Evolutionary conservation across 208 protist species (phyloP).

Genomic region (Acanthamoeba lenticulata): DNA sequence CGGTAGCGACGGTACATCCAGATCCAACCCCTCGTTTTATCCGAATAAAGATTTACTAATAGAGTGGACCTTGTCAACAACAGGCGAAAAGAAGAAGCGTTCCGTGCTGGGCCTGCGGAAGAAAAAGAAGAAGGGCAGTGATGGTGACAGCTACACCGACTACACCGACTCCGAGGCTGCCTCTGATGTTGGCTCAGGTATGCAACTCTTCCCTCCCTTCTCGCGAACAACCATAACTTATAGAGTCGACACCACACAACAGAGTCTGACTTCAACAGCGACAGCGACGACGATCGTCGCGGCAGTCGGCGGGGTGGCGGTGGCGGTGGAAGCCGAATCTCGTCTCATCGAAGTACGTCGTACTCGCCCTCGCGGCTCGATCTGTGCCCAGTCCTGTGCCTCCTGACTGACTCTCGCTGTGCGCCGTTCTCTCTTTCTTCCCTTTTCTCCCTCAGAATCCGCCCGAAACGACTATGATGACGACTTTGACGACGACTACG

Average conservation of each 20-base stretch:
- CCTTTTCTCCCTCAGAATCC: background rate
- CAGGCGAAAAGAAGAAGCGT: background rate
- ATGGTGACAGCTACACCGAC: constrained; percentile 8
- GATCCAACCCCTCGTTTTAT: background rate
- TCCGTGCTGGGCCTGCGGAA: background rate
- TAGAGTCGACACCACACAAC: too few species aligned
- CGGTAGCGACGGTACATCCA: background rate
- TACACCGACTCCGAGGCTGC: background rate
- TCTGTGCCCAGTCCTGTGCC: too few species aligned
- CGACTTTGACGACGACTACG: background rate
- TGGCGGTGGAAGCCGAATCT: background rate
- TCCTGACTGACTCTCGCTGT: background rate
- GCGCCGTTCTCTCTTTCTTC: too few species aligned
- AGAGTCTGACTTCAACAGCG: background rate
- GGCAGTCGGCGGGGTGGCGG: background rate
- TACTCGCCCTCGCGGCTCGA: too few species aligned
- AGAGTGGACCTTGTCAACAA: background rate
- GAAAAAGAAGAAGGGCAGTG: constrained; percentile 12
- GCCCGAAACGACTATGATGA: background rate
- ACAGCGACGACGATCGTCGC: background rate
- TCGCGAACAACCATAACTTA: too few species aligned
- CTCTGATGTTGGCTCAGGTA: background rate
- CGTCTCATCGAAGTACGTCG: background rate
- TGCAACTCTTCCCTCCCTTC: background rate
- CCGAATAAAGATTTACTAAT: background rate